A percentile compares a stretch with the other conserved stretches of the same genome.
Evolutionary conservation across 1,139 yeast genomes (phyloP).

Genomic region (Saccharomycopsis hybrid): DNA sequence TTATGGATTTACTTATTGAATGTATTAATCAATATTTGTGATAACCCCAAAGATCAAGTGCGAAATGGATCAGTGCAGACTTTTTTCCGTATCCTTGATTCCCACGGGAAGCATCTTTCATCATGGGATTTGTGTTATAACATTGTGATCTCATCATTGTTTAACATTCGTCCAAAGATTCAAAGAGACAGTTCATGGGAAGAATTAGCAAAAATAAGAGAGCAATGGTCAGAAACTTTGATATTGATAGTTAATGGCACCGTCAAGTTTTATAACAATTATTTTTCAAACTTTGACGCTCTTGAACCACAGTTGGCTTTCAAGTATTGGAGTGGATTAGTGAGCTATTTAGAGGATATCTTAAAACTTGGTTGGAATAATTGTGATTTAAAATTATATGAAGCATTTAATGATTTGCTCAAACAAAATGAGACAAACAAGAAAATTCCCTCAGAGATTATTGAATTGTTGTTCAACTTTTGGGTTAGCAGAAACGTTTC

Average conservation of each 20-base stretch:
- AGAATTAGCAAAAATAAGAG: conserved; percentile 15
- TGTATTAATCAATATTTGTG: conserved; percentile 54
- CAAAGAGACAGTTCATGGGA: conserved; percentile 10
- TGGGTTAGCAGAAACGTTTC: conserved; percentile 59
- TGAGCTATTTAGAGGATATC: conserved; percentile 41
- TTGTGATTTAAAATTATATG: conserved; percentile 46
- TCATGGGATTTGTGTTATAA: conserved; percentile 51
- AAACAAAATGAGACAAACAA: conserved; percentile 15
- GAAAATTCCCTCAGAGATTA: conserved; percentile 32
- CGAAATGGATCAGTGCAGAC: conserved; percentile 88
- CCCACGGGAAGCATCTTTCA: conserved; percentile 57
- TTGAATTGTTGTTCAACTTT: conserved; percentile 45
- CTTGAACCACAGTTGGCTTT: conserved; percentile 24
- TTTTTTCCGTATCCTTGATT: conserved; percentile 74
- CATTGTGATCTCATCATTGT: conserved; percentile 41
- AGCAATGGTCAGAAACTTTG: conserved; percentile 52
- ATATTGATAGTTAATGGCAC: conserved; percentile 54
- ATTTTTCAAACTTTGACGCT: conserved; percentile 32
- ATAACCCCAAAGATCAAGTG: conserved; percentile 68
- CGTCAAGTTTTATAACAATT: conserved; percentile 43
- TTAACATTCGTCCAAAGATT: conserved; percentile 26
- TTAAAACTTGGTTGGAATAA: conserved; percentile 38
- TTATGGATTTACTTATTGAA: conserved; percentile 63
- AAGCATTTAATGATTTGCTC: conserved; percentile 44
- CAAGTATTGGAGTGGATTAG: conserved; percentile 45